phyloP scores from a whole-genome alignment of 2,329 filamentous ascomycete genomes.

The Colletotrichum destructivum region DNA sequence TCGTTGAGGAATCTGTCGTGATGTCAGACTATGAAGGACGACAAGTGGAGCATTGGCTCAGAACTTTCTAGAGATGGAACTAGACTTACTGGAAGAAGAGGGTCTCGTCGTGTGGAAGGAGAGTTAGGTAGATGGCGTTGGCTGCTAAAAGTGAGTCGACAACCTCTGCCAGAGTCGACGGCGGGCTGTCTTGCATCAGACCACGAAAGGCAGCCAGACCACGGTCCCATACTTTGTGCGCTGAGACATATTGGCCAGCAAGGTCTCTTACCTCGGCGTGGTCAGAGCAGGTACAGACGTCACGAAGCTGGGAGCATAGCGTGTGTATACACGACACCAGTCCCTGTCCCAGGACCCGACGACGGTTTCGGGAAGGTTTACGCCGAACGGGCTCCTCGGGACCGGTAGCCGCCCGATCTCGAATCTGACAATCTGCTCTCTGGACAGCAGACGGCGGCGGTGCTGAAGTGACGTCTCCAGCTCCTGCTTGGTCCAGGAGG shows the following conservation, averaged over 20 bases:
- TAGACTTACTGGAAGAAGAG: constrained; percentile 38
- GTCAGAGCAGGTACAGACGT: constrained; percentile 16
- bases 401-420: background rate
- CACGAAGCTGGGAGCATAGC: constrained; percentile 34
- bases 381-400: constrained; percentile 15
- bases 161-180: constrained; percentile 31
- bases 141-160: constrained; percentile 41
- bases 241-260: constrained; percentile 15
- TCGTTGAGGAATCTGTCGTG: constrained; percentile 47
- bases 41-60: too few relatives aligned
- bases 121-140: constrained; percentile 35
- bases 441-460: background rate
- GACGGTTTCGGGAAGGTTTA: constrained; percentile 18
- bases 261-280: constrained; percentile 1
- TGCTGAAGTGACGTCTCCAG: too few relatives aligned
- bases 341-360: constrained; percentile 33
- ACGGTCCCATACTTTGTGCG: constrained; percentile 34
- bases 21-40: background rate
- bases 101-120: constrained; percentile 28
- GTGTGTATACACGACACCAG: constrained; percentile 33
- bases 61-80: background rate
- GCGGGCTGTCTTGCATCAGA: constrained; percentile 42
- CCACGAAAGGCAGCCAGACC: constrained; percentile 38
- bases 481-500: background rate
- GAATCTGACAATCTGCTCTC: background rate